Conservation (phyloP, 1,139 yeast species). For the Diutina mesorugosa region DNA sequence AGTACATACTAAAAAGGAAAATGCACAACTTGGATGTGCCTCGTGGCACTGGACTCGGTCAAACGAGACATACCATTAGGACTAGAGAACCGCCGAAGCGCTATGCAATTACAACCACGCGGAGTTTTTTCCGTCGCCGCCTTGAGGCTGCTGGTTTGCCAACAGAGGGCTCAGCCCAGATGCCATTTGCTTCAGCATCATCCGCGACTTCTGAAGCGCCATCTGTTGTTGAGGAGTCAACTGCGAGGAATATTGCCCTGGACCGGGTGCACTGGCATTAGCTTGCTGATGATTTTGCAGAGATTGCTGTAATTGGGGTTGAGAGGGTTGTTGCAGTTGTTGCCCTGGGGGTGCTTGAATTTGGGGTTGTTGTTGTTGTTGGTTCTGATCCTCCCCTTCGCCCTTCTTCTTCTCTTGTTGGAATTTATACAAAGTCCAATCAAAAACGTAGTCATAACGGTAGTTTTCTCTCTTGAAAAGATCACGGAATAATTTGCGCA, state of each 20-base stretch:
- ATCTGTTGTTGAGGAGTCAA: not conserved
- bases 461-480: slow-evolving; percentile 81
- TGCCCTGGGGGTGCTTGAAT: not conserved
- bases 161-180: not conserved
- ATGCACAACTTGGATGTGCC: not conserved
- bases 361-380: not conserved
- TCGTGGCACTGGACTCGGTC: not conserved
- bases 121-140: not conserved
- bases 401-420: slow-evolving; percentile 42
- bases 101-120: not conserved
- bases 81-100: not conserved
- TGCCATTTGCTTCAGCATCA: not conserved
- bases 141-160: not conserved
- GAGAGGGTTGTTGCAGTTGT: not conserved
- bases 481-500: slow-evolving; percentile 84
- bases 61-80: not conserved
- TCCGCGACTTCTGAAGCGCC: not conserved
- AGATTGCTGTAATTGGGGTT: not conserved
- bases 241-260: not conserved
- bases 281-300: not conserved
- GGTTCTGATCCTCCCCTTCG: not conserved
- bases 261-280: not conserved
- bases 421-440: slow-evolving; percentile 90
- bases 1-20: not conserved
- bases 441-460: slow-evolving; percentile 88